Evolutionary conservation across 441 rosid species (phyloP).

Genomic region (Omphalea diandra): DNA sequence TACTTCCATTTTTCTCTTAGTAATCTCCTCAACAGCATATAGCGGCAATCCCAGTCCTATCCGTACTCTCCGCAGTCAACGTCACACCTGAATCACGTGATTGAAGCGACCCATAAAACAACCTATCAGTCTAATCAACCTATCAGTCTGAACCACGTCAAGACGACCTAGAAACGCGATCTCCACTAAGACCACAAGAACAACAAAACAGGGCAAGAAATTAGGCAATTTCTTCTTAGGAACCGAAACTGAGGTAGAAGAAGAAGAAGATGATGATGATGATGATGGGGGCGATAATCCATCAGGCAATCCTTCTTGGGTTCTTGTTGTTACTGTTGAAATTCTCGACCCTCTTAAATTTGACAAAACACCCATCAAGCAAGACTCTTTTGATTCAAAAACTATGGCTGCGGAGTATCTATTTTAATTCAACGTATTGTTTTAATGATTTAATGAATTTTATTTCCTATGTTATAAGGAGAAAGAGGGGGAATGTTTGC

Average conservation of each 20-base stretch:
- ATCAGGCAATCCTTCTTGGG: conserved; percentile 41
- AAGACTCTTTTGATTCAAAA: too few species aligned
- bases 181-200: conserved; percentile 70
- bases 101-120: conserved; percentile 13
- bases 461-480: too few species aligned
- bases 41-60: conserved; percentile 11
- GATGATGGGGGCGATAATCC: conserved; percentile 28
- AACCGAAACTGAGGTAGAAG: conserved; percentile 28
- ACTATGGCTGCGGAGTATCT: too few species aligned
- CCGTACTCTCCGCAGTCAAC: conserved; percentile 1
- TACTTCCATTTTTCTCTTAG: conserved; percentile 10
- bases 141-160: conserved; percentile 61
- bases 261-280: too few species aligned
- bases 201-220: conserved; percentile 56
- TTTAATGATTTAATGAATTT: too few species aligned
- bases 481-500: too few species aligned
- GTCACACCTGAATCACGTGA: conserved; percentile 15
- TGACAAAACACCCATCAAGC: conserved; percentile 51
- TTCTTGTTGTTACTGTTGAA: too few species aligned
- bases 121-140: conserved; percentile 49
- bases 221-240: conserved; percentile 52
- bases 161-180: conserved; percentile 83
- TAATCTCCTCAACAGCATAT: conserved; percentile 21
- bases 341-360: conserved; percentile 55
- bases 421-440: too few species aligned